Evolutionary conservation across 139 green algal genomes (phyloP), one percentile per base, ranked within the genome.

Genomic region (Tetratostichococcus sp.): DNA sequence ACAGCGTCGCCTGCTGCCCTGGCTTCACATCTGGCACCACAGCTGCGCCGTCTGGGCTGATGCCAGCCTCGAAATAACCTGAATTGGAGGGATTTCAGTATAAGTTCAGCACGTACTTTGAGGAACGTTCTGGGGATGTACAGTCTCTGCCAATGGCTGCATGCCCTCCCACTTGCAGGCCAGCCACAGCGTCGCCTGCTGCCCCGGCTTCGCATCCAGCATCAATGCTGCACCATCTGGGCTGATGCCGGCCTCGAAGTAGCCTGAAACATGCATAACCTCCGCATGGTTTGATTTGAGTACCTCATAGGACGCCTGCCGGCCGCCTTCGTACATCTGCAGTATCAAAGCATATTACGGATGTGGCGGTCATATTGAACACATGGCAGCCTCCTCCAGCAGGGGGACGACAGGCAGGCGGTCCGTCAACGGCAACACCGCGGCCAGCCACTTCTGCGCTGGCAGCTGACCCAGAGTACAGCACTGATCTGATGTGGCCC

Each of bases 151-250:
- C n/a, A n/a, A n/a, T n/a, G n/a, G n/a, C n/a, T n/a, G n/a, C n/a
- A n/a, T n/a, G n/a, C n/a, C n/a, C n/a, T n/a, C n/a, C 39, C 65
- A 69, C 50, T 62, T 62, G 50, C 22, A 62, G 50, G 50, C 50
- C 73, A 95, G 79, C 89, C 89, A 94, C 5, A 93, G 26, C 34
- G 50, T 62, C 17, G 83, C 82, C 43, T 86, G 80, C 35, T 80
- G 59, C 25, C 70, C 72, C 0, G 78, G 66, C 21, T 69, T 69
- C 16, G 42, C 39, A 31, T 69, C 69, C n/a, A 17, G 32, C 28
- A 80, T 35, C 30, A 39, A 28, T 23, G 76, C 70, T n/a, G 62
- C 71, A 28, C 42, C 33, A 25, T 85, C 76, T 17, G 14, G 14
- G 17, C 75, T 87, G 57, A 85, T 82, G 25, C 81, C 84, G 0